Conservation (phyloP, 2,329 filamentous ascomycete genomes). For the Colletotrichum nymphaeae region DNA sequence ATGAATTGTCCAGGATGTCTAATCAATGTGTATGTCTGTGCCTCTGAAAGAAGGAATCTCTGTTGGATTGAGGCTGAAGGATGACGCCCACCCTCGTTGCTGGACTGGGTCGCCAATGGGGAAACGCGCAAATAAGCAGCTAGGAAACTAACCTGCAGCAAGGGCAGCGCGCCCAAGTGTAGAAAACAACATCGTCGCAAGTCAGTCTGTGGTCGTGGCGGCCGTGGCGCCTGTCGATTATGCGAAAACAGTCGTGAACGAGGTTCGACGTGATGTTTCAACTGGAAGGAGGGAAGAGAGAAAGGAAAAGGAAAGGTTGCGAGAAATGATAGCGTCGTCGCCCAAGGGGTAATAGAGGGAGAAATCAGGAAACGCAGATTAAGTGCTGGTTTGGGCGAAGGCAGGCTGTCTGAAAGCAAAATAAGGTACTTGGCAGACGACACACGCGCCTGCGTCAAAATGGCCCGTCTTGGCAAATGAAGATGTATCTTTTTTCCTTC, state of each 20-base stretch:
- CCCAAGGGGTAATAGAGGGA: not conserved
- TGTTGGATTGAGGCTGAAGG: not conserved
- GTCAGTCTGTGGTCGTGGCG: not conserved
- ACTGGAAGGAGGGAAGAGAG: not conserved
- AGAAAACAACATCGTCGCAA: constrained; percentile 33
- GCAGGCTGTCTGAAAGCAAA: constrained; percentile 1
- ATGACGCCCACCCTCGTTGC: not conserved
- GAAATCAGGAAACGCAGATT: constrained; percentile 7
- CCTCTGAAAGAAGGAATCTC: not conserved
- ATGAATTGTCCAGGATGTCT: not conserved
- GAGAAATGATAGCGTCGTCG: not conserved
- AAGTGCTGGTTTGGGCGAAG: constrained; percentile 9
- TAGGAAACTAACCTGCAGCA: constrained; percentile 32
- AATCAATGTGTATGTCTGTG: not conserved
- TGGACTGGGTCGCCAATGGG: not conserved
- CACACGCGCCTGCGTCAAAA: not conserved
- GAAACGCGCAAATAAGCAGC: constrained; percentile 12
- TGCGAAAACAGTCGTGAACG: not conserved
- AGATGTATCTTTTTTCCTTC: not conserved
- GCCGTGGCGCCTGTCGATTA: not conserved
- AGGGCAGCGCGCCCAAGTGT: constrained; percentile 29
- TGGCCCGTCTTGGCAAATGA: constrained; percentile 16
- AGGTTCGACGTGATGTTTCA: not conserved
- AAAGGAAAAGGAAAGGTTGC: not conserved
- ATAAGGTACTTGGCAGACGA: constrained; percentile 9